A percentile compares a stretch with the other conserved stretches of the same genome.
phyloP scores from a whole-genome alignment of 2,329 filamentous ascomycete species.

The Stachybotrys echinatus region DNA sequence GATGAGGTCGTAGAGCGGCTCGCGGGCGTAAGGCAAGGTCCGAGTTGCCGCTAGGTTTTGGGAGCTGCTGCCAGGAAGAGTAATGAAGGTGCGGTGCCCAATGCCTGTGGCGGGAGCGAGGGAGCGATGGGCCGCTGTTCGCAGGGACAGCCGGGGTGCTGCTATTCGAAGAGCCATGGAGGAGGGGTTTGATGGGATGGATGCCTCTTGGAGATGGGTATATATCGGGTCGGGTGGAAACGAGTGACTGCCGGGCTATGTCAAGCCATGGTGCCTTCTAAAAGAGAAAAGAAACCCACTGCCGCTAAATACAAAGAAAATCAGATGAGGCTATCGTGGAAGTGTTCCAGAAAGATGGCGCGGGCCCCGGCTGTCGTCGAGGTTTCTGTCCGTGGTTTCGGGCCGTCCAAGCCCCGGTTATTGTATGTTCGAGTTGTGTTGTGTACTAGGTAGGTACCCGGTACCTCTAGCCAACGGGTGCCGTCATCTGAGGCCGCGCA shows the following conservation, averaged over 20 bases:
- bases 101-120: slow-evolving; percentile 8
- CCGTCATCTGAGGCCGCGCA: not conserved
- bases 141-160: slow-evolving; percentile 6
- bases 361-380: not conserved
- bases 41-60: slow-evolving; percentile 70
- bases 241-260: not conserved
- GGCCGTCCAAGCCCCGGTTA: not conserved
- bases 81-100: slow-evolving; percentile 36
- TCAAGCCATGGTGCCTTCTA: not conserved
- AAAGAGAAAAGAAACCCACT: not conserved
- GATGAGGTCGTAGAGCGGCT: slow-evolving; percentile 75
- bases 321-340: no score
- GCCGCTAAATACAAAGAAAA: no score
- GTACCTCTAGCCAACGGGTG: not conserved
- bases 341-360: not conserved
- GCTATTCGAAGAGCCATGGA: slow-evolving; percentile 9
- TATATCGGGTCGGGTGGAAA: no score
- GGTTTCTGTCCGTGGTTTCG: not conserved
- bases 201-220: no score
- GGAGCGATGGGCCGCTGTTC: slow-evolving; percentile 11
- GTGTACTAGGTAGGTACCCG: no score
- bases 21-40: slow-evolving; percentile 67
- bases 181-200: not conserved
- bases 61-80: slow-evolving; percentile 23
- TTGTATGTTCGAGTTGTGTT: no score